These are phyloP conservation scores for Flaveria ramosissima DNA, from an alignment of 129 eudicot species.

Conservation along the genomic window DNA sequence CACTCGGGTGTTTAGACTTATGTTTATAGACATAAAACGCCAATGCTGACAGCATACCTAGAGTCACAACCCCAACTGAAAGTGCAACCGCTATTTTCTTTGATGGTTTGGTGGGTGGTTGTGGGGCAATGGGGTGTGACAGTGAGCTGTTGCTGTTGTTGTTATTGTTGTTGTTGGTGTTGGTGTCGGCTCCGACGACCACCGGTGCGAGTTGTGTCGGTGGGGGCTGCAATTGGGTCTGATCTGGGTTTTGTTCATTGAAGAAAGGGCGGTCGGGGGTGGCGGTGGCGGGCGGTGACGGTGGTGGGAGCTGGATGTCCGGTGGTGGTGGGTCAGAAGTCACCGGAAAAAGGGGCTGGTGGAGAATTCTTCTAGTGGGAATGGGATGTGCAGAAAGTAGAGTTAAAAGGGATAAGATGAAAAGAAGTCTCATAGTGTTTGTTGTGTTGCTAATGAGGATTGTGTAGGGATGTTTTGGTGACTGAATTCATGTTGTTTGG, in stretches of 20 bases:
- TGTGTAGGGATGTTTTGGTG: conserved; percentile 36
- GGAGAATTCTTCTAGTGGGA: conserved; percentile 79
- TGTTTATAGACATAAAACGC: conserved; percentile 74
- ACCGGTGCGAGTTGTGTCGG: conserved; percentile 32
- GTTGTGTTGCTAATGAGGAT: conserved; percentile 41
- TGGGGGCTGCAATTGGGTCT: conserved; percentile 47
- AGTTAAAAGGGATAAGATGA: conserved; percentile 37
- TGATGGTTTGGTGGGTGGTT: conserved; percentile 56
- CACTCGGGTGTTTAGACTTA: conserved; percentile 43
- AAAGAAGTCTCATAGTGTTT: conserved; percentile 43
- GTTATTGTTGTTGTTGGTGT: not conserved
- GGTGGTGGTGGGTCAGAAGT: conserved; percentile 85
- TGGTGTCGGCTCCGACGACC: conserved; percentile 33
- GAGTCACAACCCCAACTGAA: conserved; percentile 68
- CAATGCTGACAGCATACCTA: conserved; percentile 82
- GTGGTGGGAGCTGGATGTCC: conserved; percentile 45
- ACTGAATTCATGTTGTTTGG: conserved; percentile 61
- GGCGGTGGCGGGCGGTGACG: conserved; percentile 30
- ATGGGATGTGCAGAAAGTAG: conserved; percentile 41
- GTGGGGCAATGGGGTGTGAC: conserved; percentile 58
- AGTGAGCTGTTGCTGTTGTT: conserved; percentile 30
- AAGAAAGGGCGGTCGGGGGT: conserved; percentile 83
- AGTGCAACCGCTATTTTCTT: conserved; percentile 81
- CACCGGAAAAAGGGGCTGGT: conserved; percentile 80
- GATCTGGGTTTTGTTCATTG: conserved; percentile 62